Evolutionary conservation across 345 rosid genomes (phyloP).

Genomic region (Citrus australasica): DNA sequence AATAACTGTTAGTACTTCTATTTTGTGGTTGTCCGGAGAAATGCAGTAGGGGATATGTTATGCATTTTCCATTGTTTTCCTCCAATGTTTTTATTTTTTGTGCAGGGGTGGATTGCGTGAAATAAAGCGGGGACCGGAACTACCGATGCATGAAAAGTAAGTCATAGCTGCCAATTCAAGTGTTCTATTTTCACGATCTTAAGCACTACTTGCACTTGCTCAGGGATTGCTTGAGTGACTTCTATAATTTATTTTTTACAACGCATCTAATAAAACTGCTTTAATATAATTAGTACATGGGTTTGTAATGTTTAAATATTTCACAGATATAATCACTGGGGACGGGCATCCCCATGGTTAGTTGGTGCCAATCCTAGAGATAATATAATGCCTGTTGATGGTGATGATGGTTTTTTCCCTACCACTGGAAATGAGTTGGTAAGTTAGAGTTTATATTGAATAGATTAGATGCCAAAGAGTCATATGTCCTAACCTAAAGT

Average conservation of each 20-base stretch:
- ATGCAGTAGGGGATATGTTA: neutral
- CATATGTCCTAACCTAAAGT: conserved; percentile 13
- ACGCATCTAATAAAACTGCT: neutral
- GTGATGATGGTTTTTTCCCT: conserved; percentile 89
- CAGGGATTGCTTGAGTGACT: neutral
- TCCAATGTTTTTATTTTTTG: neutral
- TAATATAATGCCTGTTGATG: conserved; percentile 72
- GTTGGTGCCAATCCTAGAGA: conserved; percentile 79
- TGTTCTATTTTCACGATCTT: neutral
- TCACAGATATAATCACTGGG: conserved; percentile 70
- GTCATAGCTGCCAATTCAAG: conserved; percentile 16
- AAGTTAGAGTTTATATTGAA: conserved; percentile 19
- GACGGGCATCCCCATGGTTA: conserved; percentile 85
- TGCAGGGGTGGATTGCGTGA: conserved; percentile 48
- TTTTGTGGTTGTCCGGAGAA: neutral
- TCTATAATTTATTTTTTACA: neutral
- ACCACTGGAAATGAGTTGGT: conserved; percentile 91
- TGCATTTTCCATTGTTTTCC: neutral
- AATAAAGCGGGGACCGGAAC: conserved; percentile 47
- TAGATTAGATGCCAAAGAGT: neutral
- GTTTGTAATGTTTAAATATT: conserved; percentile 14
- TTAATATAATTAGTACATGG: neutral
- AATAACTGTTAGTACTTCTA: neutral
- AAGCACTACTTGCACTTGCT: neutral
- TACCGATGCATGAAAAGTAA: conserved; percentile 78